A percentile compares a stretch with the other conserved stretches of the same genome.
Evolutionary conservation across 805 yeast genomes (phyloP).

Genomic region (Hanseniaspora lindneri): DNA sequence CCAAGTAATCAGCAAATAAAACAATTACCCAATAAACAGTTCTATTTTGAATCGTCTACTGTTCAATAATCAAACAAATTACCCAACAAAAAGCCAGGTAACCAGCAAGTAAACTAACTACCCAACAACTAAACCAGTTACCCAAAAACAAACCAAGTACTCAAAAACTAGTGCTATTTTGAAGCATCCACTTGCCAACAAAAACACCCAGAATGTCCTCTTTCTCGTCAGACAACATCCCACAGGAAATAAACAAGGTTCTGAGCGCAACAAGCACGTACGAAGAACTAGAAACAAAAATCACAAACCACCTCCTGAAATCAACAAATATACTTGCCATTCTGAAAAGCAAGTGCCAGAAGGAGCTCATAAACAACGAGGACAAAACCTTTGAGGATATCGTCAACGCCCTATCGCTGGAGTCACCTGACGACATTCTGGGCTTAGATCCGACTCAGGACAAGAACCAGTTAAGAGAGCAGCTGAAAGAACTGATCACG

Average conservation of each 20-base stretch:
- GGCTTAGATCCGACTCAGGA: neutral
- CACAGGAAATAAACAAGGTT: slow-evolving; percentile 5
- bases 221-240: neutral
- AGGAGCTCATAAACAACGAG: neutral
- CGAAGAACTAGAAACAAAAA: slow-evolving; percentile 5
- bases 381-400: neutral
- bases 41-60: too few species aligned
- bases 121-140: too few species aligned
- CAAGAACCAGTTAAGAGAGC: neutral
- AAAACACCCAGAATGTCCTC: neutral
- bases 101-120: too few species aligned
- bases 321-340: neutral
- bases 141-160: too few species aligned
- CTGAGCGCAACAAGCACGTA: slow-evolving; percentile 1
- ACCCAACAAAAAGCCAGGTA: too few species aligned
- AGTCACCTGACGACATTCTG: neutral
- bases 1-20: too few species aligned
- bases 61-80: too few species aligned
- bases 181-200: too few species aligned
- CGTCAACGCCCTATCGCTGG: neutral
- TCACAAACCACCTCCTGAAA: slow-evolving; percentile 1
- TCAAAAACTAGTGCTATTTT: too few species aligned
- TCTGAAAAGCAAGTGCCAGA: neutral
- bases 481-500: neutral
- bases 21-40: too few species aligned